A percentile compares a stretch with the other conserved stretches of the same genome.
phyloP scores from a whole-genome alignment of 306 rosid genomes.

The Styphnolobium japonicum region DNA sequence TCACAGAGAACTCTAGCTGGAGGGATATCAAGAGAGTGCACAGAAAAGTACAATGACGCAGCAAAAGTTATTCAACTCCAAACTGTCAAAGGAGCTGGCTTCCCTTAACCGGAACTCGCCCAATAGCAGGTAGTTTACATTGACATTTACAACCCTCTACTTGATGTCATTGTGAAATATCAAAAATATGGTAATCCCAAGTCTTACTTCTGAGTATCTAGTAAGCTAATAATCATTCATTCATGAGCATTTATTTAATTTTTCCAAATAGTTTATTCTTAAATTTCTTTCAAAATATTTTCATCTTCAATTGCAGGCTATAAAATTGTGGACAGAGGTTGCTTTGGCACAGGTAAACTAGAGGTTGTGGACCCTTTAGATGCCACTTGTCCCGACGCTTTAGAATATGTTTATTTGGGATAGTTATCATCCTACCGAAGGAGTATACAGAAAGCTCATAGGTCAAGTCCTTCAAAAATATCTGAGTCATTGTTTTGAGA shows the following conservation, averaged over 20 bases:
- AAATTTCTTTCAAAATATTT: neutral
- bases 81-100: slow-evolving; percentile 22
- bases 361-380: slow-evolving; percentile 53
- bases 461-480: neutral
- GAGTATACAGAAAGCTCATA: slow-evolving; percentile 37
- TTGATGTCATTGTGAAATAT: slow-evolving; percentile 54
- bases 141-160: slow-evolving; percentile 60
- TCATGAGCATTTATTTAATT: neutral
- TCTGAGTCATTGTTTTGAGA: neutral
- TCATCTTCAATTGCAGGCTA: slow-evolving; percentile 38
- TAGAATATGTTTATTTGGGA: slow-evolving; percentile 67
- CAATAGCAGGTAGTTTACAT: slow-evolving; percentile 43
- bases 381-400: slow-evolving; percentile 43
- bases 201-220: neutral
- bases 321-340: slow-evolving; percentile 50
- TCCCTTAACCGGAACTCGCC: slow-evolving; percentile 23
- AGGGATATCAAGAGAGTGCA: slow-evolving; percentile 50
- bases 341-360: slow-evolving; percentile 64
- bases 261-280: neutral
- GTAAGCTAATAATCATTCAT: neutral
- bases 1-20: slow-evolving; percentile 80
- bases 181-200: slow-evolving; percentile 44
- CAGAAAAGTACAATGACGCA: slow-evolving; percentile 55
- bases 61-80: slow-evolving; percentile 58
- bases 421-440: slow-evolving; percentile 71